A percentile compares a stretch with the other conserved stretches of the same genome.
Conservation (phyloP, 371 early-diverging fungal genomes). For the Mucor plumbeus region DNA sequence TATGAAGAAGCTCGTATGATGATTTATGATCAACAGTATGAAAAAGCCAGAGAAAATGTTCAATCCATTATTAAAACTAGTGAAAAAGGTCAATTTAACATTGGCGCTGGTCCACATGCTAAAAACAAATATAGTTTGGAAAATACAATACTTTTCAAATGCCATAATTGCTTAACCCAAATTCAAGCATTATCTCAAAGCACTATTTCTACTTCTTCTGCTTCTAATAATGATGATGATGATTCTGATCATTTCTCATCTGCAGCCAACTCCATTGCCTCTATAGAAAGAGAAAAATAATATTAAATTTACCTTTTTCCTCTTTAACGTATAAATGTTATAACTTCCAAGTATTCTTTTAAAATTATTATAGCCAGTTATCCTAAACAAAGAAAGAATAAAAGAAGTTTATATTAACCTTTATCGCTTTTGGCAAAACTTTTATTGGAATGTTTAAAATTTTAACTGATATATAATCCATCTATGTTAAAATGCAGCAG, state of each 20-base stretch:
- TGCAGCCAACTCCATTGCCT: conserved; percentile 9
- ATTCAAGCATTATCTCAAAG: conserved; percentile 19
- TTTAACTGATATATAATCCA: not conserved
- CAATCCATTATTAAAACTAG: conserved; percentile 43
- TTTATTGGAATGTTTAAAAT: not conserved
- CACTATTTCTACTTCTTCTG: not conserved
- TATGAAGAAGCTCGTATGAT: conserved; percentile 63
- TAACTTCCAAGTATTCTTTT: not conserved
- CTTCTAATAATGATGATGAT: not conserved
- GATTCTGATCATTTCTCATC: conserved; percentile 16
- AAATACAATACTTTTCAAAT: conserved; percentile 49
- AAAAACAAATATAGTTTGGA: conserved; percentile 58
- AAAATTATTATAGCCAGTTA: too few species aligned
- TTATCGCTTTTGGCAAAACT: not conserved
- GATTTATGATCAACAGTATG: conserved; percentile 47
- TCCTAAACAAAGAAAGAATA: not conserved
- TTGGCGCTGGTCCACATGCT: conserved; percentile 50
- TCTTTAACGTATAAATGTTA: too few species aligned
- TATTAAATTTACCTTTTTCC: not conserved
- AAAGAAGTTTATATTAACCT: not conserved
- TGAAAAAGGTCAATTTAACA: conserved; percentile 45
- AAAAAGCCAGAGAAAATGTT: conserved; percentile 51
- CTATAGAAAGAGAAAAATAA: not conserved
- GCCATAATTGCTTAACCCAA: conserved; percentile 47
- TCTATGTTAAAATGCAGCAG: conserved; percentile 5